Conservation (phyloP, 352 stramenopile genomes). For the Ochromonadaceae sp. region DNA sequence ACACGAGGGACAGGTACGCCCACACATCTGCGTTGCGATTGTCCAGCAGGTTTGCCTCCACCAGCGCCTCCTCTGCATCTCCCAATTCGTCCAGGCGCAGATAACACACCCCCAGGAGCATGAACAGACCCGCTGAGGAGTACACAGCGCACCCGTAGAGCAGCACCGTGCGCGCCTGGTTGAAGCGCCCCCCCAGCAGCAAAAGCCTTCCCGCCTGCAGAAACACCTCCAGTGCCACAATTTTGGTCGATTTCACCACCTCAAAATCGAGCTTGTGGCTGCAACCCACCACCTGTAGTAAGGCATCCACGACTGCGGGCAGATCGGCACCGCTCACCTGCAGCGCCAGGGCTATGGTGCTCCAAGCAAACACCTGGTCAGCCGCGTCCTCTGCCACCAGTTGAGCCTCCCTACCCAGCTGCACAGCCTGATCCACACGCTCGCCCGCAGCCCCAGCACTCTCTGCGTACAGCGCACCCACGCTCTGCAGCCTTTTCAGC, state of each 20-base stretch:
- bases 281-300: not conserved
- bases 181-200: not conserved
- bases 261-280: not conserved
- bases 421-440: too few species aligned
- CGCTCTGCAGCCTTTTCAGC: not conserved
- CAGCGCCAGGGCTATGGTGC: not conserved
- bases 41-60: conserved; percentile 12
- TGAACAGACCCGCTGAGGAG: not conserved
- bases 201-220: not conserved
- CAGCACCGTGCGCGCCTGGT: not conserved
- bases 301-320: not conserved
- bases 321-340: not conserved
- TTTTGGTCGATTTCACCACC: not conserved
- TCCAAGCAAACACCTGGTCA: not conserved
- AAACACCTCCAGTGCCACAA: not conserved
- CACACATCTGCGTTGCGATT: conserved; percentile 10
- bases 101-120: not conserved
- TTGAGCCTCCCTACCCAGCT: too few species aligned
- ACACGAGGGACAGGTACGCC: not conserved
- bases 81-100: not conserved
- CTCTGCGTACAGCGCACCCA: not conserved
- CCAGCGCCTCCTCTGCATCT: conserved; percentile 4
- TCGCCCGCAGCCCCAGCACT: not conserved
- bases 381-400: not conserved
- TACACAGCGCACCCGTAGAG: not conserved